phyloP scores from a whole-genome alignment of 129 eudicot species.

The Helianthus tuberosus region DNA sequence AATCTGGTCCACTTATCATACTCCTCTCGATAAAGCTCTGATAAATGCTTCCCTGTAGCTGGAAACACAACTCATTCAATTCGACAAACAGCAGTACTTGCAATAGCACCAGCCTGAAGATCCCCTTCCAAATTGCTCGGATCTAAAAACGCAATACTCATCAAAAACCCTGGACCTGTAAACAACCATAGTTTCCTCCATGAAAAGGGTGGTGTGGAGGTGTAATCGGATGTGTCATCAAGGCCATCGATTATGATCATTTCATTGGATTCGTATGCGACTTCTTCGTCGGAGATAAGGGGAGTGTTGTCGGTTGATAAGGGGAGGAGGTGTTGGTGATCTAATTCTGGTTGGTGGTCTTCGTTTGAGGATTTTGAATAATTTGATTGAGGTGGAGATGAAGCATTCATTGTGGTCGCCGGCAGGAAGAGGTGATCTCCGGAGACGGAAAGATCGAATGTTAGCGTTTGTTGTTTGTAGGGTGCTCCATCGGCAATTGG shows the following conservation, averaged over 20 bases:
- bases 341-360: constrained; percentile 9
- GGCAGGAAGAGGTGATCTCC: constrained; percentile 23
- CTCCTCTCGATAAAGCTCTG: constrained; percentile 86
- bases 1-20: constrained; percentile 72
- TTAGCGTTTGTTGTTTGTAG: not conserved
- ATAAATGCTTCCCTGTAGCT: constrained; percentile 78
- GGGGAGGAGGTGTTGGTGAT: constrained; percentile 27
- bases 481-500: no score
- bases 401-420: constrained; percentile 15
- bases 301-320: constrained; percentile 10
- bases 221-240: no score
- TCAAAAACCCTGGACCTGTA: no score
- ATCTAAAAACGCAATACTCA: no score
- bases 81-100: constrained; percentile 43
- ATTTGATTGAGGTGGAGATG: constrained; percentile 19
- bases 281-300: constrained; percentile 32
- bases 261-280: constrained; percentile 51
- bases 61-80: not conserved
- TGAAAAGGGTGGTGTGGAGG: no score
- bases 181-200: no score
- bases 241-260: constrained; percentile 49
- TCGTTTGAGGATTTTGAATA: not conserved
- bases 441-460: constrained; percentile 20
- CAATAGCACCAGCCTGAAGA: constrained; percentile 88
- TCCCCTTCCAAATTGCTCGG: no score